phyloP scores from a whole-genome alignment of 78 protist genomes.

The Dictyostelium purpureum region DNA sequence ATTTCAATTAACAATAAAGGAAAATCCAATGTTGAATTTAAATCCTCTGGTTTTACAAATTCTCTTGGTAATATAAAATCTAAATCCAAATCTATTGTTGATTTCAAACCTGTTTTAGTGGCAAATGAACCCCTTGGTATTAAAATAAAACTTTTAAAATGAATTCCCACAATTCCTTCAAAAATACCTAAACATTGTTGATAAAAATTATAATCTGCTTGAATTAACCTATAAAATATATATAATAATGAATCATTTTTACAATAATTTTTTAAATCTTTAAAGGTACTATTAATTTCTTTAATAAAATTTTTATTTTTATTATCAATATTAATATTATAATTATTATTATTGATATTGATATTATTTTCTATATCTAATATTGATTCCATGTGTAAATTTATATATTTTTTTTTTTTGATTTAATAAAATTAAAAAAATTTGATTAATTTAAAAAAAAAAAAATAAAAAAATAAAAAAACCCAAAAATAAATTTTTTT shows the following conservation, averaged over 20 bases:
- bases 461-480: too few relatives aligned
- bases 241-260: neutral
- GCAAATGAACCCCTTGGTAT: slow-evolving; percentile 3
- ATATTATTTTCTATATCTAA: too few relatives aligned
- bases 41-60: neutral
- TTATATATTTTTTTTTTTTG: too few relatives aligned
- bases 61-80: neutral
- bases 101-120: neutral
- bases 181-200: neutral
- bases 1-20: neutral
- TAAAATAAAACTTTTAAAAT: neutral
- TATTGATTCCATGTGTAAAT: too few relatives aligned
- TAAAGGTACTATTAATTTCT: too few relatives aligned
- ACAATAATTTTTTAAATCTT: neutral
- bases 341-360: too few relatives aligned
- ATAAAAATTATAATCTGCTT: neutral
- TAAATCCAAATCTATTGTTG: neutral
- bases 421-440: too few relatives aligned
- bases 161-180: neutral
- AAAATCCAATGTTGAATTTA: neutral
- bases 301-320: too few relatives aligned
- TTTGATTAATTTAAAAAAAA: too few relatives aligned
- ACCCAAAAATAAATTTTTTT: too few relatives aligned
- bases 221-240: neutral
- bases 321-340: too few relatives aligned